Evolutionary conservation across 345 rosid species (phyloP).

Genomic region (Gossypium arboreum): DNA sequence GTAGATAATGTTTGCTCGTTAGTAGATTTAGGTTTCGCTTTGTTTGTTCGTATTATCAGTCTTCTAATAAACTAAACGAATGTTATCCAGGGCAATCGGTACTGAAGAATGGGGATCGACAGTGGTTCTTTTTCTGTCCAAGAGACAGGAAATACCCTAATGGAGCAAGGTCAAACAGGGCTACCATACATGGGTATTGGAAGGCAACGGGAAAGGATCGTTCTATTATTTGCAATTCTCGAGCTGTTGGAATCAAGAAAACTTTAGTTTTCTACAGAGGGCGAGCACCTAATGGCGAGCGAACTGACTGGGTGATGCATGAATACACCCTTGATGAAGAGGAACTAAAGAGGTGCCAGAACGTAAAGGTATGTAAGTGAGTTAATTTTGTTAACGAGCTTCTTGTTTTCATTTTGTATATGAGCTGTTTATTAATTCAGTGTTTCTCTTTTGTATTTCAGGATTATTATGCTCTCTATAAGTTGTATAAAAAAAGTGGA

Average conservation of each 20-base stretch:
- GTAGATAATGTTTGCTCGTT: neutral
- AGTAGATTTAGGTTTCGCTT: neutral
- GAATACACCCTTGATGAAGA: slow-evolving; percentile 79
- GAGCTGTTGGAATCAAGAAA: slow-evolving; percentile 74
- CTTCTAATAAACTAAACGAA: slow-evolving; percentile 12
- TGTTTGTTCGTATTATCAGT: slow-evolving; percentile 7
- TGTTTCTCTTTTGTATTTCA: slow-evolving; percentile 19
- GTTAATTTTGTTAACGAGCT: neutral
- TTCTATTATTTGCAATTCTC: slow-evolving; percentile 39
- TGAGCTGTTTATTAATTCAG: slow-evolving; percentile 7
- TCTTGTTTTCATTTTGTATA: neutral
- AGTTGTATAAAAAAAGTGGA: slow-evolving; percentile 84
- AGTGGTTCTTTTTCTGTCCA: slow-evolving; percentile 85
- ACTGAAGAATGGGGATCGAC: slow-evolving; percentile 78
- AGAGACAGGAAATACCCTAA: slow-evolving; percentile 88
- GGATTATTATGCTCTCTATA: slow-evolving; percentile 76
- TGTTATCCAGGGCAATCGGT: slow-evolving; percentile 47
- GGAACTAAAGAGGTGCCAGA: slow-evolving; percentile 65
- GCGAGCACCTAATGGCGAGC: slow-evolving; percentile 73
- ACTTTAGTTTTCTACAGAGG: slow-evolving; percentile 81
- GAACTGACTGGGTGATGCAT: slow-evolving; percentile 97
- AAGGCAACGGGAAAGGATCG: slow-evolving; percentile 93
- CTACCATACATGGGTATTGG: slow-evolving; percentile 74
- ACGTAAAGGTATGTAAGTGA: slow-evolving; percentile 46
- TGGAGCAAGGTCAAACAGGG: slow-evolving; percentile 84